Conservation (phyloP, 2,329 filamentous ascomycete species). For the Cladophialophora immunda region DNA sequence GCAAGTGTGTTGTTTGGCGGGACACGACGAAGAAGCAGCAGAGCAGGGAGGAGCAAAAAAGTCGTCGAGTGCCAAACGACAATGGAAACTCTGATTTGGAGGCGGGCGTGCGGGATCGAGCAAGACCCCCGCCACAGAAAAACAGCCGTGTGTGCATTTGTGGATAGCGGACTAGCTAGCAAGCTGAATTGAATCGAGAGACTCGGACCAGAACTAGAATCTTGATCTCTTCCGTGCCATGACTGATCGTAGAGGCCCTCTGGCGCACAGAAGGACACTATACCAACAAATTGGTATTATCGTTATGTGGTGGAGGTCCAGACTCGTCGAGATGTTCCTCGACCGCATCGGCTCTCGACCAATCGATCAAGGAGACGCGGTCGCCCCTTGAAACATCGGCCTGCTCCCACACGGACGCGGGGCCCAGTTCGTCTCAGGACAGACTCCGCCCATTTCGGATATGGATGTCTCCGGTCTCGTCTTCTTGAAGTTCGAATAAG, state of each 20-base stretch:
- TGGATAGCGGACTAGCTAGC: conserved; percentile 6
- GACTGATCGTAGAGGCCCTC: background rate
- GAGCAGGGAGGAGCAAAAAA: background rate
- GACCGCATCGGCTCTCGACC: background rate
- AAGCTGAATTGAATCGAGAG: conserved; percentile 18
- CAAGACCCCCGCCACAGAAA: conserved; percentile 1
- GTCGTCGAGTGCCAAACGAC: conserved; percentile 6
- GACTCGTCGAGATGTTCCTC: background rate
- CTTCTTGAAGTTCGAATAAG: background rate
- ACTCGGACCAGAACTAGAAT: conserved; percentile 8
- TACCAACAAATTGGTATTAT: background rate
- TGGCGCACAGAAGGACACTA: background rate
- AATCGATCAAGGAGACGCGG: background rate
- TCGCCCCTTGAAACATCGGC: background rate
- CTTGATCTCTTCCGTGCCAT: background rate
- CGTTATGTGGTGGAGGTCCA: background rate
- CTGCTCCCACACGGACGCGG: background rate
- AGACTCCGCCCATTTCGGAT: background rate
- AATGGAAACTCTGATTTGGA: conserved; percentile 20
- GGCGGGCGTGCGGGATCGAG: conserved; percentile 23
- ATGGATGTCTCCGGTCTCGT: conserved; percentile 1
- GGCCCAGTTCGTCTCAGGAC: conserved; percentile 3
- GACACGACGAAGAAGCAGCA: background rate
- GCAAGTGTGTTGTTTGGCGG: background rate
- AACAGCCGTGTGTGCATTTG: background rate